Percentiles rank a stretch among this genome's conserved stretches.
Conservation (phyloP, 2,329 filamentous ascomycete genomes). For the Ceratocystis harringtonii region DNA sequence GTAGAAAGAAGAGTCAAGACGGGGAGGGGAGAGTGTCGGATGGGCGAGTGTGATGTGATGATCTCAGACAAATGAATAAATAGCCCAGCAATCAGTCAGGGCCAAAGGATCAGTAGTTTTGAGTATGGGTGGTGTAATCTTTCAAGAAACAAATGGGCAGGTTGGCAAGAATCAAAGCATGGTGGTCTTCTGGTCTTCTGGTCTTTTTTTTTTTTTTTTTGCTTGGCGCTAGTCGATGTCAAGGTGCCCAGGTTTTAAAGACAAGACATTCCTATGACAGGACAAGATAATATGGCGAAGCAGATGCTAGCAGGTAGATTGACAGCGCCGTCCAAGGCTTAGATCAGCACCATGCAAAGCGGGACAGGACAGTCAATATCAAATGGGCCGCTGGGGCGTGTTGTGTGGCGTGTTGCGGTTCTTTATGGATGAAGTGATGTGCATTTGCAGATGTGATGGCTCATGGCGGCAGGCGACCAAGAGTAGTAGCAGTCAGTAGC, state of each 20-base stretch:
- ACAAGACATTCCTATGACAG: background rate
- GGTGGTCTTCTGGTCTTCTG: background rate
- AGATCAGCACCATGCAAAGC: background rate
- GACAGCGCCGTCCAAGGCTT: background rate
- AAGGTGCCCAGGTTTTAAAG: background rate
- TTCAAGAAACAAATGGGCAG: background rate
- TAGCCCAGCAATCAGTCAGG: background rate
- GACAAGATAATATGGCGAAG: background rate
- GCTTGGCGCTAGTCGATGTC: background rate
- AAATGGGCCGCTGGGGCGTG: background rate
- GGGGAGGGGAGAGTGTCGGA: background rate
- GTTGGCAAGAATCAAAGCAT: conserved; percentile 3
- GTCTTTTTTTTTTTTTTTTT: too few relatives aligned
- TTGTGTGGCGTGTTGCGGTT: background rate
- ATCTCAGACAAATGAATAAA: too few relatives aligned
- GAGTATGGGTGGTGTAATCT: background rate
- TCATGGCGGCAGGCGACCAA: too few relatives aligned
- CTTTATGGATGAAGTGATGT: background rate
- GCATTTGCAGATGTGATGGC: too few relatives aligned
- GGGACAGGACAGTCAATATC: background rate
- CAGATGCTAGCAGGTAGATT: background rate
- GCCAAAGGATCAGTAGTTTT: background rate
- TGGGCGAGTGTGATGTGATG: background rate
- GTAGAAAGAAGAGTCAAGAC: background rate
- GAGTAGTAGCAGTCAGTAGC: background rate